Conservation (phyloP, 305 asterid genomes). For the Solanum hybrid region DNA sequence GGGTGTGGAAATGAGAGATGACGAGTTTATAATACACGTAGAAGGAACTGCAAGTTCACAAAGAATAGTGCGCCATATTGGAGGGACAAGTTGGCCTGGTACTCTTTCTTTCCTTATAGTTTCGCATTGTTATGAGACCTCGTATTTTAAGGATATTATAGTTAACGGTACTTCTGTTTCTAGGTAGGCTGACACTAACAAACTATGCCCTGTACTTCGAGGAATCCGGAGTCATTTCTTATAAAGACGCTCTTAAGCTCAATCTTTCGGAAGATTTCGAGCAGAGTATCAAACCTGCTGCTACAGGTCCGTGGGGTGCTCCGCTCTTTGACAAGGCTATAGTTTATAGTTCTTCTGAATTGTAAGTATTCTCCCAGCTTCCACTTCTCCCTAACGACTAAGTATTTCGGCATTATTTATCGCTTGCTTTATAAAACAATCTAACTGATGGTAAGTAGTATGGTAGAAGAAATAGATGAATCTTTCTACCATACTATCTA, state of each 20-base stretch:
- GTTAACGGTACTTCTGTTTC: not conserved
- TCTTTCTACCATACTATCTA: not conserved
- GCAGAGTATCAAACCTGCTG: conserved; percentile 48
- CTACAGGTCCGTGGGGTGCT: conserved; percentile 97
- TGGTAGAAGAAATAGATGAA: not conserved
- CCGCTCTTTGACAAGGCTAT: conserved; percentile 90
- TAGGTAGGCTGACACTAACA: conserved; percentile 87
- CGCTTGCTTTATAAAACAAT: not conserved
- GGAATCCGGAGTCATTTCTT: conserved; percentile 64
- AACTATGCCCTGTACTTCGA: conserved; percentile 90
- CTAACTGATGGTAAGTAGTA: not conserved
- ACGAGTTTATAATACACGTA: conserved; percentile 78
- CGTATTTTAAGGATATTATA: not conserved
- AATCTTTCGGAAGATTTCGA: conserved; percentile 55
- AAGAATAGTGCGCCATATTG: conserved; percentile 87
- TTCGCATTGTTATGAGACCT: not conserved
- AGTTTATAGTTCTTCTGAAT: conserved; percentile 50
- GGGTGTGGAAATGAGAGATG: conserved; percentile 50
- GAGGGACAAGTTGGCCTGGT: conserved; percentile 98
- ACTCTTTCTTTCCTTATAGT: not conserved
- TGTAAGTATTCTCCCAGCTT: conserved; percentile 40
- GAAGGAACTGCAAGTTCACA: conserved; percentile 82
- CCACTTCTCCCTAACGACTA: not conserved
- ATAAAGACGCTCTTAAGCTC: conserved; percentile 64
- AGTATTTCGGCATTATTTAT: not conserved